phyloP scores from a whole-genome alignment of 2,329 filamentous ascomycete genomes.

The Fusarium piperis region DNA sequence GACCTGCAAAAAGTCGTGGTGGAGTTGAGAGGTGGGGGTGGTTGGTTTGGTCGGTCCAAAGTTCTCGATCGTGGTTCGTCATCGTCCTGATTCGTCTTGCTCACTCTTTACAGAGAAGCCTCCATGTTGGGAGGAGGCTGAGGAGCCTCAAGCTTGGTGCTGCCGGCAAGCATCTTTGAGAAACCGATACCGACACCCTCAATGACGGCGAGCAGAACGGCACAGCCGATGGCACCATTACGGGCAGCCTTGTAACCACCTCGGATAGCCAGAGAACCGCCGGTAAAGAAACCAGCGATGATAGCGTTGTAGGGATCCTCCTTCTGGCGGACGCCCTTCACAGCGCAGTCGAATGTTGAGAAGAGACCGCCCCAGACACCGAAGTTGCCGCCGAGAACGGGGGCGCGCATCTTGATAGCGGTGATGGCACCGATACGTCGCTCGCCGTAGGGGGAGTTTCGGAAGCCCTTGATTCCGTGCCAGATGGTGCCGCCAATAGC shows the following conservation, averaged over 20 bases:
- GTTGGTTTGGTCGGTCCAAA: conserved; percentile 17
- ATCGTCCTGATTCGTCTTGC: conserved; percentile 22
- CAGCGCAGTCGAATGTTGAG: conserved; percentile 94
- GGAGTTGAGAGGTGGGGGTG: conserved; percentile 39
- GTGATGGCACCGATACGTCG: conserved; percentile 94
- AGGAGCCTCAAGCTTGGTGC: conserved; percentile 79
- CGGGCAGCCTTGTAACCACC: conserved; percentile 91
- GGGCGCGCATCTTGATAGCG: conserved; percentile 96
- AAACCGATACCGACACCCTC: conserved; percentile 97
- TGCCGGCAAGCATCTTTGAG: conserved; percentile 91
- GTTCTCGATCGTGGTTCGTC: conserved; percentile 15
- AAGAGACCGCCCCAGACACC: conserved; percentile 98
- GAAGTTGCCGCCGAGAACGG: conserved; percentile 96
- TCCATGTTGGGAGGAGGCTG: conserved; percentile 46
- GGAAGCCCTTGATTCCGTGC: conserved; percentile 96
- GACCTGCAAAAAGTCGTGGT: conserved; percentile 24
- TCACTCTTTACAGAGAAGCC: conserved; percentile 38
- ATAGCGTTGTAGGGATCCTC: conserved; percentile 99
- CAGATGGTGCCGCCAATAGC: conserved; percentile 85
- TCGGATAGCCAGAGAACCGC: conserved; percentile 88
- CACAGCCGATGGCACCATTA: conserved; percentile 96
- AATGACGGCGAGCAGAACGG: conserved; percentile 92
- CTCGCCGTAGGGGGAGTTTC: conserved; percentile 92
- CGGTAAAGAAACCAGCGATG: conserved; percentile 96
- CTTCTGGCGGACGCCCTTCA: conserved; percentile 94